Base-by-base conservation (phyloP, 164 flowering plant genomes). In the Vitis cinerea region DNA sequence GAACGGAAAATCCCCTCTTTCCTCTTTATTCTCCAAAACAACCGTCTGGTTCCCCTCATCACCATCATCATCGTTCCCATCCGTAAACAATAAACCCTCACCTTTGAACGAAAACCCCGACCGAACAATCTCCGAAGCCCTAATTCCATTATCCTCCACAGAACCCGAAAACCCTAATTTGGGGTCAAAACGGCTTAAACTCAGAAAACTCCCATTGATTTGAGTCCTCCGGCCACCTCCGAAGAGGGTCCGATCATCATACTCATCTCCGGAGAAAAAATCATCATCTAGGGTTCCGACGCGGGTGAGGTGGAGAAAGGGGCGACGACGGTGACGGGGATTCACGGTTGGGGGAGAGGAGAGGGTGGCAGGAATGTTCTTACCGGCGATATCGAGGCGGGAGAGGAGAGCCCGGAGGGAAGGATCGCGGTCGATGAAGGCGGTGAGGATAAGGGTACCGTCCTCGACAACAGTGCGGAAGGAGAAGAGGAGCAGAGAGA, bases 231-330 rank as follows among this genome's bases (percentile, higher is more conserved):
- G 72, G 30, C 17, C 3, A 29, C 68, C 61, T 8, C 86, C 82
- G 47, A 80, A 80, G 7, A 80, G 75, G 65, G 78, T 66, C n/a
- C 82, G 77, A 16, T 77, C 85, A 15, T 75, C 78, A 16, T 85
- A 85, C 4, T 86, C 87, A 44, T 89, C 95, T 0, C 81, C 87
- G 57, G 97, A 88, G 75, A 91, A 91, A 87, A 93, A 88, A 56
- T 90, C 99, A 13, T 93, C 93, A 63, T 89, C 97, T 8, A 93
- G 82, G 66, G 93, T 89, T 8, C 97, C 97, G 56, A 90, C 87
- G 10, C 94, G 91, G 63, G 88, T 86, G 68, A 95, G 86, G 61
- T 90, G 97, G 60, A 93, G 88, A 64, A 95, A 91, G 14, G 94
- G 86, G 9, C 91, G 84, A 61, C 84, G 87, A 47, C 86, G 88